phyloP scores from a whole-genome alignment of 371 early-diverging fungal genomes.

The Coemansia sp. region DNA sequence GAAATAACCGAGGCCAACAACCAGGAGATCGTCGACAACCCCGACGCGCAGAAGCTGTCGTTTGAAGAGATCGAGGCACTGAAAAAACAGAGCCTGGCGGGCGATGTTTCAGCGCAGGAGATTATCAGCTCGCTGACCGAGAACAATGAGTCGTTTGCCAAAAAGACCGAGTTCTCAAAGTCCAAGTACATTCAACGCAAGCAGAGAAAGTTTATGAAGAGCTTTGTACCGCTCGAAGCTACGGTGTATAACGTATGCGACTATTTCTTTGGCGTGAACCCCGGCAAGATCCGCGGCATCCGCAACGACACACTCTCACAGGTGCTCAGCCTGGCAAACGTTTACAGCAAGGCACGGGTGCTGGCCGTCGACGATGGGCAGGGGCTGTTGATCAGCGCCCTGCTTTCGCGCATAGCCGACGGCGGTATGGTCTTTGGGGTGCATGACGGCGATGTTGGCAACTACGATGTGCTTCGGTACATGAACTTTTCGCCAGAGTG shows the following conservation, averaged over 20 bases:
- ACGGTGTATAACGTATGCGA: conserved; percentile 75
- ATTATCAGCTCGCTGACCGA: conserved; percentile 77
- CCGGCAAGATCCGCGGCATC: conserved; percentile 80
- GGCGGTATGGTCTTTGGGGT: conserved; percentile 65
- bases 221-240: conserved; percentile 80
- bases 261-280: conserved; percentile 75
- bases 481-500: conserved; percentile 69
- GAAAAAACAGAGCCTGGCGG: conserved; percentile 72
- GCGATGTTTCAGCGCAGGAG: conserved; percentile 59
- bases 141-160: conserved; percentile 80
- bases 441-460: conserved; percentile 74
- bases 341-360: conserved; percentile 66
- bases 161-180: conserved; percentile 94
- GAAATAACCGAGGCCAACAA: conserved; percentile 88
- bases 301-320: conserved; percentile 93
- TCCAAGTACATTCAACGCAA: conserved; percentile 94
- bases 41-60: conserved; percentile 74
- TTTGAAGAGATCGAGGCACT: conserved; percentile 82
- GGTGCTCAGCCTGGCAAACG: conserved; percentile 77
- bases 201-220: conserved; percentile 88
- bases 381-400: conserved; percentile 76
- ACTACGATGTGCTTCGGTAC: conserved; percentile 75
- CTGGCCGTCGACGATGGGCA: conserved; percentile 89
- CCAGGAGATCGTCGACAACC: conserved; percentile 71
- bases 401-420: conserved; percentile 84